Conservation (phyloP, 345 rosid genomes). For the Salix arbutifolia region DNA sequence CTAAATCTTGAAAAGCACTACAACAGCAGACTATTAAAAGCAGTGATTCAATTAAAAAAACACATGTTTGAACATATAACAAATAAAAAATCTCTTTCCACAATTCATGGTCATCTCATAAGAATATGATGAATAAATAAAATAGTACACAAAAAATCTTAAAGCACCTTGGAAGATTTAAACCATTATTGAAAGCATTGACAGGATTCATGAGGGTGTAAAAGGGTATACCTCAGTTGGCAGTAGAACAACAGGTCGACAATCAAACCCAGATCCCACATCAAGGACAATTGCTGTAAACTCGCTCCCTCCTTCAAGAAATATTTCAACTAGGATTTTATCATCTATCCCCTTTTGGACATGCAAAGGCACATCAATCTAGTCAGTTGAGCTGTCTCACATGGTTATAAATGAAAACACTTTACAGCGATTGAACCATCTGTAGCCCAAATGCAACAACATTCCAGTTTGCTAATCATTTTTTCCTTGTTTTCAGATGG, state of each 20-base stretch:
- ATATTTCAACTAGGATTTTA: slow-evolving; percentile 66
- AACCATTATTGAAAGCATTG: not conserved
- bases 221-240: slow-evolving; percentile 74
- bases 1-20: not conserved
- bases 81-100: not conserved
- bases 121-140: not conserved
- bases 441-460: slow-evolving; percentile 1
- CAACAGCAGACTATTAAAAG: not conserved
- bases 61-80: not conserved
- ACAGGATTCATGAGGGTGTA: not conserved
- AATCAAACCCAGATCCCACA: slow-evolving; percentile 71
- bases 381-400: slow-evolving; percentile 10
- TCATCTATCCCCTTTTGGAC: slow-evolving; percentile 72
- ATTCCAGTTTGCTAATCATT: not conserved
- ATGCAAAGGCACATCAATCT: slow-evolving; percentile 8
- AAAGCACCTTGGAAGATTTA: not conserved
- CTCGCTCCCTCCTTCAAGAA: slow-evolving; percentile 82
- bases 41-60: not conserved
- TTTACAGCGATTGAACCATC: too few species aligned
- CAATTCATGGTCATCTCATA: not conserved
- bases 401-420: not conserved
- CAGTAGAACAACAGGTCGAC: slow-evolving; percentile 70
- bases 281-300: slow-evolving; percentile 91
- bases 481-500: not conserved
- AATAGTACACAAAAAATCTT: not conserved